phyloP scores from a whole-genome alignment of 2,329 filamentous ascomycete species.

The Bipolaris oryzae region DNA sequence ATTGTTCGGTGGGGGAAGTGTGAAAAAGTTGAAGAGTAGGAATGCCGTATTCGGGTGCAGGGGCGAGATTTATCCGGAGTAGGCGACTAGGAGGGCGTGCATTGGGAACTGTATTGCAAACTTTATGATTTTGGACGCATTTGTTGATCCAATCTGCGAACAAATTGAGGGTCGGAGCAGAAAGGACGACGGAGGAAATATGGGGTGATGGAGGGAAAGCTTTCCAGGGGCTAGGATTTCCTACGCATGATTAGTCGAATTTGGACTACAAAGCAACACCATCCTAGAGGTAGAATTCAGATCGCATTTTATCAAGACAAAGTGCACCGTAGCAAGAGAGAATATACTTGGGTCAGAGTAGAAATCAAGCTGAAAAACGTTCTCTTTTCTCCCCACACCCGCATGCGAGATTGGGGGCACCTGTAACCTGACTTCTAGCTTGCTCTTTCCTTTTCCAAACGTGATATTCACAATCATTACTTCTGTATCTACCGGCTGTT shows the following conservation, averaged over 20 bases:
- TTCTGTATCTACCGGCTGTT: not conserved
- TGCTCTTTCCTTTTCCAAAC: not conserved
- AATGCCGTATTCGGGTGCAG: not conserved
- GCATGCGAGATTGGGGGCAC: not conserved
- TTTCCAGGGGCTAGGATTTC: not conserved
- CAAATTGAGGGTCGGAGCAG: not conserved
- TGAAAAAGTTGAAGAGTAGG: not conserved
- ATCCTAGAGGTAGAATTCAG: not conserved
- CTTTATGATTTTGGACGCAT: not conserved
- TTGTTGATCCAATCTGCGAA: not conserved
- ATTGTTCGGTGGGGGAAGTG: not conserved
- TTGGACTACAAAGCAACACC: not conserved
- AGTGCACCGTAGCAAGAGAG: not conserved
- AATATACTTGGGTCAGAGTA: not conserved
- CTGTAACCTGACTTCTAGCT: not conserved
- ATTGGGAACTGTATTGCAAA: not conserved
- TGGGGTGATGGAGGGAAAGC: not conserved
- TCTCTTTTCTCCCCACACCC: not conserved
- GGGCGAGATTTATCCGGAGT: not conserved
- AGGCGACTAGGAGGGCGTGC: not conserved
- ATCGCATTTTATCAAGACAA: not conserved
- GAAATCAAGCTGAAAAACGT: not conserved
- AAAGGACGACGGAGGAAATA: not conserved
- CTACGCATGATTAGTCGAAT: not conserved
- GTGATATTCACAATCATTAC: not conserved